Evolutionary conservation across 78 protist genomes (phyloP).

Genomic region (Mantamonas sphyraenae): DNA sequence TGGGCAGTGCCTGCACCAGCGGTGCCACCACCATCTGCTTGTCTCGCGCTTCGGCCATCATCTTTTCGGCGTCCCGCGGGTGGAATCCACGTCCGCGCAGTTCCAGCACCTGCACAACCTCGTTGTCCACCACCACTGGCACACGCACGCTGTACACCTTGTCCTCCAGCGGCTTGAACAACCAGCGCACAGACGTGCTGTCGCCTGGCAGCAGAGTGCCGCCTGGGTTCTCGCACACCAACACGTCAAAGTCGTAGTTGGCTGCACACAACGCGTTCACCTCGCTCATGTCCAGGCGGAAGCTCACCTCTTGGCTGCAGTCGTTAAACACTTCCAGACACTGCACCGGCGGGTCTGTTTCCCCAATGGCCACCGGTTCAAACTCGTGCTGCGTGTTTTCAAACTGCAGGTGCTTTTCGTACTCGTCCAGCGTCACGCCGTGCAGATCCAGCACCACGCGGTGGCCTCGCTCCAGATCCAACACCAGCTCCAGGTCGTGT

Average conservation of each 20-base stretch:
- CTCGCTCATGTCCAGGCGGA: neutral
- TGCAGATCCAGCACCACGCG: neutral
- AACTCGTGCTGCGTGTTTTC: neutral
- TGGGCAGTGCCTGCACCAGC: too few relatives aligned
- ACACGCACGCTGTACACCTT: too few relatives aligned
- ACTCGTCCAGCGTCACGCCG: neutral
- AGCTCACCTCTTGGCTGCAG: neutral
- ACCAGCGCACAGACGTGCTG: neutral
- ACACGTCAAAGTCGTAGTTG: neutral
- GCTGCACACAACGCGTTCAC: neutral
- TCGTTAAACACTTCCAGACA: neutral
- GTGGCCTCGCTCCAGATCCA: neutral
- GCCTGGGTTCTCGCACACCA: neutral
- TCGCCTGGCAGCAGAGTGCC: neutral
- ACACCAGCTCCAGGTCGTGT: neutral
- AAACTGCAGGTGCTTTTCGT: neutral
- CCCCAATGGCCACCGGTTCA: neutral
- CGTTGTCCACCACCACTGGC: too few relatives aligned
- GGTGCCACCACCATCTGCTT: too few relatives aligned
- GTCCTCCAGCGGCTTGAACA: conserved; percentile 10
- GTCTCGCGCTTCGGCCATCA: too few relatives aligned
- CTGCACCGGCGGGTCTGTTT: neutral
- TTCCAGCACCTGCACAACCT: too few relatives aligned
- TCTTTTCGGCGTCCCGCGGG: too few relatives aligned
- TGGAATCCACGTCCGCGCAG: too few relatives aligned